A percentile compares a stretch with the other conserved stretches of the same genome.
Conservation (phyloP, 495 filamentous ascomycete genomes). For the Clohesyomyces aquaticus region DNA sequence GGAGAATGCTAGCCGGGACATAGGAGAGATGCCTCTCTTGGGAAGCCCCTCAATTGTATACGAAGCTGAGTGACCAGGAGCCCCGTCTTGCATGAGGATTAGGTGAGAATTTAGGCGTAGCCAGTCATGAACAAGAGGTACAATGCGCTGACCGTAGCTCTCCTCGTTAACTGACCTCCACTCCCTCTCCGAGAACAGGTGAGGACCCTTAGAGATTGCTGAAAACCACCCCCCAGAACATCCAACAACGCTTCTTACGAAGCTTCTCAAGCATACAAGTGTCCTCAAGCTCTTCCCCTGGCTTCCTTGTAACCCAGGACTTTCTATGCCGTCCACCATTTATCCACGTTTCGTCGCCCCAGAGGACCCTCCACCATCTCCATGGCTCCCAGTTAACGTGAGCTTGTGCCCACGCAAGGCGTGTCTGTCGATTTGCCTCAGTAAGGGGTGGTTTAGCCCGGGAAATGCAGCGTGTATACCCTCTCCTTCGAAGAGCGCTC, state of each 20-base stretch:
- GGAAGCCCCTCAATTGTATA: slow-evolving; percentile 3
- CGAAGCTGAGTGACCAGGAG: slow-evolving; percentile 31
- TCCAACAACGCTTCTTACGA: slow-evolving; percentile 35
- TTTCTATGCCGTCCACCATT: slow-evolving; percentile 15
- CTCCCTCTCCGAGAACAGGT: slow-evolving; percentile 42
- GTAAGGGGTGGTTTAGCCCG: slow-evolving; percentile 20
- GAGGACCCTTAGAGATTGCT: slow-evolving; percentile 26
- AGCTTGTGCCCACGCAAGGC: slow-evolving; percentile 1
- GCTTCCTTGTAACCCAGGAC: slow-evolving; percentile 29
- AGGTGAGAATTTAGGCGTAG: slow-evolving; percentile 24
- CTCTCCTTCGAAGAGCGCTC: background rate
- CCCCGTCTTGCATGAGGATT: slow-evolving; percentile 32
- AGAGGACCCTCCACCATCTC: slow-evolving; percentile 29
- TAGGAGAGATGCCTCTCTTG: background rate
- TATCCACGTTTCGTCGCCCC: slow-evolving; percentile 35
- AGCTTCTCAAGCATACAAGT: slow-evolving; percentile 37
- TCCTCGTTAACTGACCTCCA: slow-evolving; percentile 27
- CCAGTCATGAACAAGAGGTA: slow-evolving; percentile 19
- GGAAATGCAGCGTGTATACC: slow-evolving; percentile 12
- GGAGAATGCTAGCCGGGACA: slow-evolving; percentile 40
- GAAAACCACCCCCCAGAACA: slow-evolving; percentile 43
- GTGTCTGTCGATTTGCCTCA: slow-evolving; percentile 2
- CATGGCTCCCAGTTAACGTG: slow-evolving; percentile 13
- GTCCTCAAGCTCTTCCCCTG: slow-evolving; percentile 34
- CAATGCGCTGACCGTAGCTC: slow-evolving; percentile 2